phyloP scores from a whole-genome alignment of 164 flowering plant genomes.

The Aristolochia fimbriata region DNA sequence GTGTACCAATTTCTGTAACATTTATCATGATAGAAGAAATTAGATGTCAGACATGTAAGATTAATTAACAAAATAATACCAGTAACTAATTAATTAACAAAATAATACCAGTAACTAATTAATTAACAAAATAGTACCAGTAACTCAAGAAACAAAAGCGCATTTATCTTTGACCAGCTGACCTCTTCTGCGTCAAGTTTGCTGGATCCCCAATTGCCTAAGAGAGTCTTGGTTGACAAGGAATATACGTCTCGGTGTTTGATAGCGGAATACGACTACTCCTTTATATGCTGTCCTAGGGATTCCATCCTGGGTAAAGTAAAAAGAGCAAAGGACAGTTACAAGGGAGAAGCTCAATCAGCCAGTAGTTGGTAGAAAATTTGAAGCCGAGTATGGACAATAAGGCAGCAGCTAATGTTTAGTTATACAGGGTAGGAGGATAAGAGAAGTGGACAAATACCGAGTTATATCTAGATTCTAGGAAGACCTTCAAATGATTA shows the following conservation, averaged over 20 bases:
- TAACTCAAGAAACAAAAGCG: too few relatives aligned
- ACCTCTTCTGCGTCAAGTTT: conserved; percentile 23
- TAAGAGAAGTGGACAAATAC: too few relatives aligned
- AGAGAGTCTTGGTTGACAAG: conserved; percentile 81
- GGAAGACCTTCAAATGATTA: not conserved
- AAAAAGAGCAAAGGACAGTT: not conserved
- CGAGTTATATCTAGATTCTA: not conserved
- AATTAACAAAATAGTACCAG: too few relatives aligned
- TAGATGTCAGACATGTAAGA: not conserved
- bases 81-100: too few relatives aligned
- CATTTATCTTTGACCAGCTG: too few relatives aligned
- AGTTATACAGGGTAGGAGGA: too few relatives aligned
- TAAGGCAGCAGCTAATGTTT: too few relatives aligned
- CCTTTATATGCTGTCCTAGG: conserved; percentile 95
- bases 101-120: too few relatives aligned
- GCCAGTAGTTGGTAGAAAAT: not conserved
- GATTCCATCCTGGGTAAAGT: conserved; percentile 64
- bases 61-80: too few relatives aligned
- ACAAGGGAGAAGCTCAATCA: not conserved
- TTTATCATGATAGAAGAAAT: not conserved
- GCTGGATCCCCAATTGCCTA: conserved; percentile 54
- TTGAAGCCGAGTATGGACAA: too few relatives aligned
- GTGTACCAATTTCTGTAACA: not conserved
- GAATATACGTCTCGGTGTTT: conserved; percentile 58
- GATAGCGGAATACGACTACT: conserved; percentile 73